Evolutionary conservation across 495 filamentous ascomycete genomes (phyloP).

Genomic region (Hypomontagnella submonticulosa): DNA sequence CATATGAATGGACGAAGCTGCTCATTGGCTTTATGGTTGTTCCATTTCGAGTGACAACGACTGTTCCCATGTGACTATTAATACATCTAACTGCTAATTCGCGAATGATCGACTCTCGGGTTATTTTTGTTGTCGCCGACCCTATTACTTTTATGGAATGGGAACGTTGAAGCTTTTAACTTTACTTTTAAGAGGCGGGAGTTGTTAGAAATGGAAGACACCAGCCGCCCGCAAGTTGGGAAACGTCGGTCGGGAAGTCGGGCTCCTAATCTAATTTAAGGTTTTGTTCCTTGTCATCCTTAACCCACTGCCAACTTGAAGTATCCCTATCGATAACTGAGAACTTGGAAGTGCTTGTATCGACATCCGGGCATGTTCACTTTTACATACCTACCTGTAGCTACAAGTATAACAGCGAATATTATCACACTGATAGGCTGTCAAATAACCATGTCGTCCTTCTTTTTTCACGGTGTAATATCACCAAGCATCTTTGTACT

Average conservation of each 20-base stretch:
- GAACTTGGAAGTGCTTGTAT: not conserved
- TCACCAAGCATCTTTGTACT: no score
- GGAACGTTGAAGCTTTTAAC: no score
- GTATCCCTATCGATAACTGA: conserved; percentile 20
- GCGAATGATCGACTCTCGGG: conserved; percentile 19
- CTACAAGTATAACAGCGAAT: not conserved
- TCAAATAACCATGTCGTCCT: no score
- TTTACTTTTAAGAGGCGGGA: conserved; percentile 13
- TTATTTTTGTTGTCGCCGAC: conserved; percentile 6
- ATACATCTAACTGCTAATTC: conserved; percentile 29
- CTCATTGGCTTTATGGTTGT: conserved; percentile 30
- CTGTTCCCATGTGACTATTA: conserved; percentile 22
- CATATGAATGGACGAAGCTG: not conserved
- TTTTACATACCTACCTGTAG: not conserved
- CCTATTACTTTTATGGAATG: not conserved
- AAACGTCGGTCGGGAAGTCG: conserved; percentile 36
- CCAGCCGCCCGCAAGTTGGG: conserved; percentile 23
- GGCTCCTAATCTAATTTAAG: conserved; percentile 40
- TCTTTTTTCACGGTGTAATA: no score
- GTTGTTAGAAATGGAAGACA: conserved; percentile 10
- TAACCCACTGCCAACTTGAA: not conserved
- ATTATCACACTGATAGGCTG: no score
- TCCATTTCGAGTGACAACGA: conserved; percentile 33
- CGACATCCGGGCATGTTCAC: no score
- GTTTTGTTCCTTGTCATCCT: conserved; percentile 29